These are phyloP conservation scores for Malassezia restricta DNA, from an alignment of 1,284 basidiomycete species.

Conservation along the genomic window DNA sequence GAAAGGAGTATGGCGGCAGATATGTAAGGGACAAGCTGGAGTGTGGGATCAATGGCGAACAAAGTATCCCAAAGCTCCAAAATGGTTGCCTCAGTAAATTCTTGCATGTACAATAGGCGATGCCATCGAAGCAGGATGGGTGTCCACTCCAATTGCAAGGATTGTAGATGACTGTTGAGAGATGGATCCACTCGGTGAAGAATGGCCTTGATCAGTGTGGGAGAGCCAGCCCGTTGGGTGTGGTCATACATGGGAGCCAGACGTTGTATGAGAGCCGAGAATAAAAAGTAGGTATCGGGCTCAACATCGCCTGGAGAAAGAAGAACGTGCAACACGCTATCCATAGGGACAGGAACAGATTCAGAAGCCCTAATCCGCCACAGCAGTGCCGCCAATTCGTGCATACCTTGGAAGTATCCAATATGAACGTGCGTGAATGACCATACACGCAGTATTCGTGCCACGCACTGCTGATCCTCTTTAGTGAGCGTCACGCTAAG, in stretches of 20 bases:
- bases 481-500: background rate
- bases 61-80: constrained; percentile 41
- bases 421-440: constrained; percentile 24
- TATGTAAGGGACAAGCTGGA: constrained; percentile 32
- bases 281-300: constrained; percentile 9
- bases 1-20: constrained; percentile 40
- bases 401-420: constrained; percentile 45
- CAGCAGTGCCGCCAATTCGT: constrained; percentile 37
- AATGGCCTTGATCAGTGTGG: constrained; percentile 9
- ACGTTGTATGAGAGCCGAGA: constrained; percentile 3
- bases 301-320: constrained; percentile 1
- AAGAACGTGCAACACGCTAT: background rate
- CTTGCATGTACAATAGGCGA: constrained; percentile 11
- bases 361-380: constrained; percentile 23
- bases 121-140: constrained; percentile 15
- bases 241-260: background rate
- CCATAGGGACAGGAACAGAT: background rate
- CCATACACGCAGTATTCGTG: constrained; percentile 33
- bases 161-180: constrained; percentile 2
- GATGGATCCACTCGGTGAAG: constrained; percentile 7
- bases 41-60: constrained; percentile 20
- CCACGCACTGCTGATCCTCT: background rate
- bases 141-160: constrained; percentile 6
- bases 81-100: constrained; percentile 23
- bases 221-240: constrained; percentile 1